Evolutionary conservation across 2,329 filamentous ascomycete species (phyloP).

Genomic region (Hypoxylon sp.): DNA sequence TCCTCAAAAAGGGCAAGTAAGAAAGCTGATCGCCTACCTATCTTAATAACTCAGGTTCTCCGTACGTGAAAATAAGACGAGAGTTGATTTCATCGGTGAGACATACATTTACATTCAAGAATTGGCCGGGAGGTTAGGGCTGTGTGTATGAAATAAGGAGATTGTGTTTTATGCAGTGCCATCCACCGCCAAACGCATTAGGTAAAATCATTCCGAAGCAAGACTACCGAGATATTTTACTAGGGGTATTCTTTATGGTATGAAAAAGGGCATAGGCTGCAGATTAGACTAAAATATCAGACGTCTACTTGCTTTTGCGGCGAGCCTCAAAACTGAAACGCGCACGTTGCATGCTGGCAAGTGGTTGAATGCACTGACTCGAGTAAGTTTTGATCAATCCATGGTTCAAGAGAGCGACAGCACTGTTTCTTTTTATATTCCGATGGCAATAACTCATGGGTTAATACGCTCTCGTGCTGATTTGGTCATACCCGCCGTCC

Average conservation of each 20-base stretch:
- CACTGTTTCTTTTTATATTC: constrained; percentile 18
- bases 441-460: background rate
- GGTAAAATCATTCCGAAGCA: background rate
- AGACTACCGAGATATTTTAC: background rate
- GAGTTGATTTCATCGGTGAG: constrained; percentile 7
- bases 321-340: no score
- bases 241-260: background rate
- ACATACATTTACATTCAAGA: constrained; percentile 10
- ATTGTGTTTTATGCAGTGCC: constrained; percentile 10
- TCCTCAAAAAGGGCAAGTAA: background rate
- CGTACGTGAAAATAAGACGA: background rate
- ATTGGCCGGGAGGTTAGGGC: background rate
- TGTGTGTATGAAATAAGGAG: background rate
- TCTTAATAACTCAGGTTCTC: background rate
- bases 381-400: background rate
- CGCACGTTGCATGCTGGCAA: background rate
- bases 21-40: background rate
- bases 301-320: background rate
- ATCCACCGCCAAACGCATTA: background rate
- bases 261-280: background rate
- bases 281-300: background rate
- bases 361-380: background rate
- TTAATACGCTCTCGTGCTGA: background rate
- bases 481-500: background rate
- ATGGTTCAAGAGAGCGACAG: background rate